Conservation (phyloP, 768 basidiomycete genomes). For the Calocybe cyanea region DNA sequence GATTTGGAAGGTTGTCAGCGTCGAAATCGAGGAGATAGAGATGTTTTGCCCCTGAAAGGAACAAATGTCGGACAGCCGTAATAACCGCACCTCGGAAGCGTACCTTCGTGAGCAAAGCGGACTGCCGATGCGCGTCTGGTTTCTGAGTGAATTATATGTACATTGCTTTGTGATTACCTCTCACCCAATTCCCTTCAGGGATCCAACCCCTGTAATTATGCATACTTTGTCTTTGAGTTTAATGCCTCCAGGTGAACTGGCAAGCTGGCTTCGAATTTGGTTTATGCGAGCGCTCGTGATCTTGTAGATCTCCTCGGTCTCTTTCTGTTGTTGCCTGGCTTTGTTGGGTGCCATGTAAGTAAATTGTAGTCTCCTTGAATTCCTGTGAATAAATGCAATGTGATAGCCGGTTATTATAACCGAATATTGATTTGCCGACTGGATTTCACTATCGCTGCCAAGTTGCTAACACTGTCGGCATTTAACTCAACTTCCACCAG, state of each 20-base stretch:
- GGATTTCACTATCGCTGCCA: too few relatives aligned
- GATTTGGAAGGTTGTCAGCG: slow-evolving; percentile 59
- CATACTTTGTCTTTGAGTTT: slow-evolving; percentile 77
- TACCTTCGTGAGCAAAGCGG: slow-evolving; percentile 79
- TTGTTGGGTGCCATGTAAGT: slow-evolving; percentile 30
- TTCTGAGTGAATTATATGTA: neutral
- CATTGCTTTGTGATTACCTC: slow-evolving; percentile 13
- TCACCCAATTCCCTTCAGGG: slow-evolving; percentile 86
- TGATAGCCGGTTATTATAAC: neutral
- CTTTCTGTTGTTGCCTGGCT: slow-evolving; percentile 22
- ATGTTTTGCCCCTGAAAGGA: slow-evolving; percentile 60
- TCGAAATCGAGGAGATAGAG: slow-evolving; percentile 76
- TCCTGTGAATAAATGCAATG: neutral
- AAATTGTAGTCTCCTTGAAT: neutral
- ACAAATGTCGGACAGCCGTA: neutral
- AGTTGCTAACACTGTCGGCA: too few relatives aligned
- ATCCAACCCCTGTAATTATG: slow-evolving; percentile 85
- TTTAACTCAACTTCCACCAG: neutral
- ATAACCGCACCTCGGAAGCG: slow-evolving; percentile 4
- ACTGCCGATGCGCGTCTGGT: slow-evolving; percentile 67
- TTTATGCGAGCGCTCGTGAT: slow-evolving; percentile 63
- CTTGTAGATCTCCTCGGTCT: slow-evolving; percentile 50
- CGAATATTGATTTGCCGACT: too few relatives aligned
- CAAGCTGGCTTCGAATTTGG: slow-evolving; percentile 66
- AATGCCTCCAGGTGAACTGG: slow-evolving; percentile 43